phyloP scores from a whole-genome alignment of 2,329 filamentous ascomycete species.

The Aspergillus versicolor region DNA sequence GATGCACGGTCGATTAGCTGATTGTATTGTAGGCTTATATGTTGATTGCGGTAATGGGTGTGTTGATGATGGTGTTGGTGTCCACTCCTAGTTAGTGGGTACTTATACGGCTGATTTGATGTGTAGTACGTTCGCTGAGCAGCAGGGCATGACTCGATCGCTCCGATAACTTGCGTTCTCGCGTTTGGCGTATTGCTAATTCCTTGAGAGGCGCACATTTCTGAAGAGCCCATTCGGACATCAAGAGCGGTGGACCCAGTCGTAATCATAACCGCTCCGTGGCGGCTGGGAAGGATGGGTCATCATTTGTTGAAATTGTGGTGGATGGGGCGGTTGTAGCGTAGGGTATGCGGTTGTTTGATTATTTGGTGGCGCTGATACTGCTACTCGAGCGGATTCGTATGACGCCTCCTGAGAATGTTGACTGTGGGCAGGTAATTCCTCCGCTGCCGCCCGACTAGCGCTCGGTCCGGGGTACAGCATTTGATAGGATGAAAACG shows the following conservation, averaged over 20 bases:
- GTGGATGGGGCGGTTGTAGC: conserved; percentile 4
- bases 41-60: background rate
- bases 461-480: conserved; percentile 16
- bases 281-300: conserved; percentile 11
- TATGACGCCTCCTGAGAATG: conserved; percentile 17
- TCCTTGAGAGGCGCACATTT: background rate
- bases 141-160: background rate
- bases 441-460: conserved; percentile 16
- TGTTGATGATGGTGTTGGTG: background rate
- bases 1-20: background rate
- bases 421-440: conserved; percentile 8
- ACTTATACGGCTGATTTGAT: background rate
- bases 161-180: background rate
- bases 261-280: conserved; percentile 18
- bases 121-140: background rate
- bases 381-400: conserved; percentile 18
- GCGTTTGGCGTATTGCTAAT: too few relatives aligned
- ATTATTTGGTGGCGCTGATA: conserved; percentile 21
- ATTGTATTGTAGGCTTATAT: background rate
- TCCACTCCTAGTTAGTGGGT: too few relatives aligned
- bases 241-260: conserved; percentile 21
- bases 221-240: background rate
- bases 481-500: conserved; percentile 22
- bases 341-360: conserved; percentile 17
- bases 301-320: conserved; percentile 14